Evolutionary conservation across 2,329 filamentous ascomycete species (phyloP), one percentile per base, ranked within the genome.

Genomic region (Penicillium sp.): DNA sequence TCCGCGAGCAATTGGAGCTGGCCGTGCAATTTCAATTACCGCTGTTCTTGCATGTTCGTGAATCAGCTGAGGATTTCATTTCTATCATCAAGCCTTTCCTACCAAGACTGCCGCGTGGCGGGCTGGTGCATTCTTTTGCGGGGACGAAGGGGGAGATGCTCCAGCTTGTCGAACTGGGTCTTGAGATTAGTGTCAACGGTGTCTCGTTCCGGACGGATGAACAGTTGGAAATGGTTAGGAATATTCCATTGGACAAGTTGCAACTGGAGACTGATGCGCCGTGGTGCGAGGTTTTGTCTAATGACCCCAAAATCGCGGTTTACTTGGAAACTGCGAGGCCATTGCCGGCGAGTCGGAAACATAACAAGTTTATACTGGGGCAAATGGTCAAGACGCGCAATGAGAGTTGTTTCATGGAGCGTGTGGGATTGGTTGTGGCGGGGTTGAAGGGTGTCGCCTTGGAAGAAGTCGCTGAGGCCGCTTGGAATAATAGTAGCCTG

Each of bases 71-170:
- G 2, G 77, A 80, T 32, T 80, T 80, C 31, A 68, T 77, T 2
- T 56, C 60, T 0, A 72, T 77, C 16, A 68, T 82, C 9, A 62
- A 61, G 15, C 72, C 74, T 0, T 81, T 79, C 54, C 27, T 77
- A 0, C 42, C 63, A 0, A 59, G 56, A 4, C 62, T 80, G 4
- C 74, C 75, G 3, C 64, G 68, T 3, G 60, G 67, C 4, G 92
- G 89, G 6, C 82, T 96, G 12, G 92, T 97, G 47, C 92, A 97
- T 75, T 91, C 87, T 64, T 96, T 96, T 68, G 96, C 91, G 0
- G 92, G 91, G 5, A 88, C 89, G 0, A 72, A 68, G 4, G 61
- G 65, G 4, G 73, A 79, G 57, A 80, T 80, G 77, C 59, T 66
- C 29, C 57, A 50, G 16, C 59, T 78, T 0, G 62, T 72, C 3